These are phyloP conservation scores for Hymenoscyphus scutula DNA, from an alignment of 2,329 filamentous ascomycete species.

Conservation along the genomic window DNA sequence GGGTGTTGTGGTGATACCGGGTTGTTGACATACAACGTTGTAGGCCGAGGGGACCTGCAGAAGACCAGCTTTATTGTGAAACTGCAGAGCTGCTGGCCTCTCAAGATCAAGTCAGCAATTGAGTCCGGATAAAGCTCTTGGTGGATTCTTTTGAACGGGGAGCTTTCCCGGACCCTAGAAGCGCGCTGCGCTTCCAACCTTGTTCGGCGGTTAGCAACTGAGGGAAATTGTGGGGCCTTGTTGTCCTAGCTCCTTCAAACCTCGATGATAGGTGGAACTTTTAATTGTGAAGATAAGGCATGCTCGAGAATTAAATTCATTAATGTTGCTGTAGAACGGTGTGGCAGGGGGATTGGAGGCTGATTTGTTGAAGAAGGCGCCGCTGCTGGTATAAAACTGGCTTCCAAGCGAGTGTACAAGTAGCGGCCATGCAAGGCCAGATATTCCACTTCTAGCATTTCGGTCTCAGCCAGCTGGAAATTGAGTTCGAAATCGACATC, in stretches of 20 bases:
- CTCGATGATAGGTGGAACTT: too few species aligned
- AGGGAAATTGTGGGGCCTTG: neutral
- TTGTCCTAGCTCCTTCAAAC: too few species aligned
- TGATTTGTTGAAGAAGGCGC: neutral
- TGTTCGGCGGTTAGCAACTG: slow-evolving; percentile 1
- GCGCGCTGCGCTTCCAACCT: neutral
- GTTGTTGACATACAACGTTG: neutral
- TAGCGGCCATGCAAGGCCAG: neutral
- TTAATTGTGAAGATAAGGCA: too few species aligned
- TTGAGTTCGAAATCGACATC: too few species aligned
- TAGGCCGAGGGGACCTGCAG: neutral
- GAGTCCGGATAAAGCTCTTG: neutral
- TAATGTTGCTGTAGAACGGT: neutral
- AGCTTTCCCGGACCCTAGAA: neutral
- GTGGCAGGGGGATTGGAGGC: neutral
- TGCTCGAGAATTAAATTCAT: neutral
- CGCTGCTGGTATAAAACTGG: neutral
- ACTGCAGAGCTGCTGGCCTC: neutral
- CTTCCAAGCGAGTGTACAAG: neutral
- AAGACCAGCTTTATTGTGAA: neutral
- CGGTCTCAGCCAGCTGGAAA: too few species aligned
- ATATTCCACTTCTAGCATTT: neutral
- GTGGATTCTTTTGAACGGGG: neutral
- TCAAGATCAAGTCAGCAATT: neutral
- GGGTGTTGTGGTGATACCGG: neutral